These are phyloP conservation scores for Henckelia pumila DNA, from an alignment of 257 asterid genomes.

Conservation along the genomic window DNA sequence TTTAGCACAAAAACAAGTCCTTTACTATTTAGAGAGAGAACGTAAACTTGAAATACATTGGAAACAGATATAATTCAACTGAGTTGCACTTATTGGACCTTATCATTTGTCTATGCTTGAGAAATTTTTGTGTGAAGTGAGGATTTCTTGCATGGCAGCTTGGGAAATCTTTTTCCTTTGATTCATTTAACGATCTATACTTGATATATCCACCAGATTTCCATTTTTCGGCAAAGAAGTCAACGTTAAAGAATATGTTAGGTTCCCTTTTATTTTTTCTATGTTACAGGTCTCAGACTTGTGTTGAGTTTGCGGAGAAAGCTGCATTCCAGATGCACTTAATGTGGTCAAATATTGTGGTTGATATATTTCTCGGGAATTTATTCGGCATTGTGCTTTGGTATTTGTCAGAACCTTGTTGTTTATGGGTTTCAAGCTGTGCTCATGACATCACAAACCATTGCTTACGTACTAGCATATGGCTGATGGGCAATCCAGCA, in stretches of 20 bases:
- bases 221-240: conserved; percentile 1
- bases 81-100: neutral
- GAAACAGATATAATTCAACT: neutral
- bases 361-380: conserved; percentile 78
- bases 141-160: conserved; percentile 8
- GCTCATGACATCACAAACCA: conserved; percentile 62
- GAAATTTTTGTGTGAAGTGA: neutral
- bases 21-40: neutral
- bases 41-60: neutral
- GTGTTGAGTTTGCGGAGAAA: conserved; percentile 82
- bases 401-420: conserved; percentile 55
- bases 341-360: conserved; percentile 68
- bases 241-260: conserved; percentile 9
- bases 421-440: conserved; percentile 49
- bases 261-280: conserved; percentile 21
- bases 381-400: conserved; percentile 62
- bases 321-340: conserved; percentile 64
- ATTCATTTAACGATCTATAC: neutral
- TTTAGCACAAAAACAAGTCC: neutral
- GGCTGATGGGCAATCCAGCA: conserved; percentile 99
- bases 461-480: conserved; percentile 83
- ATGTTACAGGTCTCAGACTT: conserved; percentile 58
- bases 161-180: neutral
- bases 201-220: neutral
- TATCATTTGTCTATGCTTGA: neutral